These are phyloP conservation scores for Fusarium tanahbumbuense DNA, from an alignment of 2,329 filamentous ascomycete genomes.

Conservation along the genomic window DNA sequence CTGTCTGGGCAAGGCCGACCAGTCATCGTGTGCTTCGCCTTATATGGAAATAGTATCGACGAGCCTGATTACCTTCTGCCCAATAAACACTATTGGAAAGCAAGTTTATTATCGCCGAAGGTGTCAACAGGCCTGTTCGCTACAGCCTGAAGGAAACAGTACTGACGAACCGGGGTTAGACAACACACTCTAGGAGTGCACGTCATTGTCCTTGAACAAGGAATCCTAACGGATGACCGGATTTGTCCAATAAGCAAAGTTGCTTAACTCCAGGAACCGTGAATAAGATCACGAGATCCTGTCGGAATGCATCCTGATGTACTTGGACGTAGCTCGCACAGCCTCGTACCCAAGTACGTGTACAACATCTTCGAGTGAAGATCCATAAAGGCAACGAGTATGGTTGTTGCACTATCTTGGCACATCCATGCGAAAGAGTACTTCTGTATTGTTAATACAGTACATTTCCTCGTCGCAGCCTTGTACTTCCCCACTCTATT, in stretches of 20 bases:
- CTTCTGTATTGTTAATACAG: constrained; percentile 34
- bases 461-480: constrained; percentile 44
- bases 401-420: neutral
- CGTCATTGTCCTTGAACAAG: constrained; percentile 35
- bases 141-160: constrained; percentile 32
- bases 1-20: constrained; percentile 1
- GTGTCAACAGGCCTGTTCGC: constrained; percentile 21
- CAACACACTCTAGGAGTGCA: constrained; percentile 33
- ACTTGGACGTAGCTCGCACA: constrained; percentile 23
- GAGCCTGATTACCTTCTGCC: neutral
- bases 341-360: constrained; percentile 25
- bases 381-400: constrained; percentile 13
- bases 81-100: constrained; percentile 27
- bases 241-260: constrained; percentile 30
- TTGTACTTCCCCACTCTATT: constrained; percentile 38
- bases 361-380: constrained; percentile 35
- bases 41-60: constrained; percentile 9
- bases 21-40: constrained; percentile 24
- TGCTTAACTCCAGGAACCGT: constrained; percentile 29
- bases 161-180: constrained; percentile 19
- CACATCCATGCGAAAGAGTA: constrained; percentile 5
- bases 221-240: constrained; percentile 32
- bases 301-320: constrained; percentile 13
- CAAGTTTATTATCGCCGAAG: constrained; percentile 21
- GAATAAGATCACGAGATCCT: constrained; percentile 41